These are phyloP conservation scores for Candida qinlingensis DNA, from an alignment of 805 yeast species.

Conservation along the genomic window DNA sequence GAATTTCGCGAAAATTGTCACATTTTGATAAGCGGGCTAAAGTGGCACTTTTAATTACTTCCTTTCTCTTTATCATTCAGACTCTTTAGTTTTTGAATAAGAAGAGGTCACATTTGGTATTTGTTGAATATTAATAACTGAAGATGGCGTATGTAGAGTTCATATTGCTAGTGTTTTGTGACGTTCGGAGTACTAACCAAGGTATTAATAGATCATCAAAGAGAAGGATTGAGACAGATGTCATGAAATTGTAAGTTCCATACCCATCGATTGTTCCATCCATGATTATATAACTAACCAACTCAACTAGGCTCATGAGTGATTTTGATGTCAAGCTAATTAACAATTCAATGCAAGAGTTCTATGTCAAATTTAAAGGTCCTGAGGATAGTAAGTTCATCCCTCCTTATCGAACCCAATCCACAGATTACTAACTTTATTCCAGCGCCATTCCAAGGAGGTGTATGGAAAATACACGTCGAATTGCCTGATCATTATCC, in stretches of 20 bases:
- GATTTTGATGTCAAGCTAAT: constrained; percentile 82
- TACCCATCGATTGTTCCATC: neutral
- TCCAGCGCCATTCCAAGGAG: constrained; percentile 78
- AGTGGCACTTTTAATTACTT: neutral
- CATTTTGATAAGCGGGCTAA: neutral
- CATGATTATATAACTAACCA: neutral
- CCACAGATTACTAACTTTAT: constrained; percentile 1
- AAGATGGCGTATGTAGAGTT: constrained; percentile 1
- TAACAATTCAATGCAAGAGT: constrained; percentile 82
- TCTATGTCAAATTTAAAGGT: constrained; percentile 78
- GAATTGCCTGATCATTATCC: constrained; percentile 96
- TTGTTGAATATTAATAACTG: too few relatives aligned
- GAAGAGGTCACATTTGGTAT: too few relatives aligned
- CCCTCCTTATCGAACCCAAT: neutral
- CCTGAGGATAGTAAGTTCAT: constrained; percentile 55
- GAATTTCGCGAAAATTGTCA: neutral
- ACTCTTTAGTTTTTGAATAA: too few relatives aligned
- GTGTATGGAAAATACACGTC: constrained; percentile 86
- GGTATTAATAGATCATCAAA: constrained; percentile 22
- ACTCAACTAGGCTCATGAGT: constrained; percentile 63
- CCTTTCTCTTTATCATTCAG: neutral
- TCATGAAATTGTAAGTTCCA: constrained; percentile 76
- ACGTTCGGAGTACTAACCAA: too few relatives aligned
- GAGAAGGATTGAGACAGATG: constrained; percentile 81
- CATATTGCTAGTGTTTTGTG: neutral